Percentiles rank a stretch among this genome's conserved stretches.
These are phyloP conservation scores for Plasmodium cynomolgi DNA, from an alignment of 169 alveolate genomes.

Conservation along the genomic window DNA sequence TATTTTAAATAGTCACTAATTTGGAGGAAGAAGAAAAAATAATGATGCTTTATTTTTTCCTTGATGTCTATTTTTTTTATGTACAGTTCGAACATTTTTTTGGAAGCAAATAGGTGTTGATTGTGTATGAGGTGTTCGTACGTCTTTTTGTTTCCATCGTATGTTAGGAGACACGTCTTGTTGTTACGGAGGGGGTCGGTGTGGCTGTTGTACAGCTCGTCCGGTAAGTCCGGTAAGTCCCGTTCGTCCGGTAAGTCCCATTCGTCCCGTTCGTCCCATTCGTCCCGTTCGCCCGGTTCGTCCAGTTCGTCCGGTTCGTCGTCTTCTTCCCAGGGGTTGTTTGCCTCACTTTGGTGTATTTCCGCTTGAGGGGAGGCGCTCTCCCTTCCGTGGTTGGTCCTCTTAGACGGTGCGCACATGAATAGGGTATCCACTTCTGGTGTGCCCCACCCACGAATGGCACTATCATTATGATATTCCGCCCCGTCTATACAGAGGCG, in stretches of 20 bases:
- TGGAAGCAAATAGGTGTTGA: conserved; percentile 74
- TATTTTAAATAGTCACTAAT: conserved; percentile 73
- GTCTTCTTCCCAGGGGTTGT: not conserved
- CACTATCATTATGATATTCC: not conserved
- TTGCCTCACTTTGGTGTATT: not conserved
- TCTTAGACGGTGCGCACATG: not conserved
- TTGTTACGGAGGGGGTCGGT: not conserved
- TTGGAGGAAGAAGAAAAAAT: conserved; percentile 64
- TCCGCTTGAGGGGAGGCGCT: not conserved
- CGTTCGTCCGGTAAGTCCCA: not conserved
- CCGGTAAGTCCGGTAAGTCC: too few species aligned
- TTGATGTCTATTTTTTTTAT: conserved; percentile 61
- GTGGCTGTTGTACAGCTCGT: not conserved
- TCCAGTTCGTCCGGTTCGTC: not conserved
- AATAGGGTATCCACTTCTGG: not conserved
- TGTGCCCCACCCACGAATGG: not conserved
- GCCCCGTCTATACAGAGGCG: not conserved
- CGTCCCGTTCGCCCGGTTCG: not conserved
- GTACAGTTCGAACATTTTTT: conserved; percentile 70
- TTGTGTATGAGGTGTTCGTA: conserved; percentile 66
- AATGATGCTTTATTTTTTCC: conserved; percentile 71
- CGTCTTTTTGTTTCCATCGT: conserved; percentile 31
- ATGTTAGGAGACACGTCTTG: conserved; percentile 26
- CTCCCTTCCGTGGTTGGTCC: not conserved
- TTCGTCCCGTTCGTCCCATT: not conserved